Conservation (phyloP, 768 basidiomycete genomes). For the Termitomyces sp. region DNA sequence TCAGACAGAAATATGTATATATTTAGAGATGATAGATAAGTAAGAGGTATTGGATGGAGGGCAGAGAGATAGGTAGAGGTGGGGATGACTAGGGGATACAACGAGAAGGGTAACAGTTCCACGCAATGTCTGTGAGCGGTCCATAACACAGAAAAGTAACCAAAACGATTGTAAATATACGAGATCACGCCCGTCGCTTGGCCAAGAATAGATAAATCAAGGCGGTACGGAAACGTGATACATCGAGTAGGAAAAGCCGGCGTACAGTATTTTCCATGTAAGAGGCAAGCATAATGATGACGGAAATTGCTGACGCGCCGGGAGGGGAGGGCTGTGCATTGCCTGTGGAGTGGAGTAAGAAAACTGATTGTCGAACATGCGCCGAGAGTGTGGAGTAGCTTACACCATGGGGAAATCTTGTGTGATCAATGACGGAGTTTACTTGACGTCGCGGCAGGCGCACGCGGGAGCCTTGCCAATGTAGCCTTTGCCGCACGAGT, state of each 20-base stretch:
- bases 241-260: slow-evolving; percentile 46
- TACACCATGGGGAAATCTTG: slow-evolving; percentile 25
- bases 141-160: neutral
- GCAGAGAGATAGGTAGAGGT: neutral
- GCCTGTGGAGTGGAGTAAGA: slow-evolving; percentile 13
- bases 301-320: slow-evolving; percentile 33
- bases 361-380: neutral
- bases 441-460: slow-evolving; percentile 64
- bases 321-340: slow-evolving; percentile 23
- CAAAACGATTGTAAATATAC: neutral
- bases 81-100: neutral
- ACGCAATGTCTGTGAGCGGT: neutral
- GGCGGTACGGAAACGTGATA: slow-evolving; percentile 64
- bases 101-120: neutral
- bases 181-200: slow-evolving; percentile 62
- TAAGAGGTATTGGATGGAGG: neutral
- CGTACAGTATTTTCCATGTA: slow-evolving; percentile 21
- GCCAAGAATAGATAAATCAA: slow-evolving; percentile 38
- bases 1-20: too few relatives aligned
- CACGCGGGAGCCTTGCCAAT: slow-evolving; percentile 50
- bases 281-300: slow-evolving; percentile 13
- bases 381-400: slow-evolving; percentile 8
- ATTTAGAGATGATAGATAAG: neutral
- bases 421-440: slow-evolving; percentile 15
- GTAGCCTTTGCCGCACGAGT: slow-evolving; percentile 66